Conservation (phyloP, 78 protist species). For the Emiliania huxleyi region DNA sequence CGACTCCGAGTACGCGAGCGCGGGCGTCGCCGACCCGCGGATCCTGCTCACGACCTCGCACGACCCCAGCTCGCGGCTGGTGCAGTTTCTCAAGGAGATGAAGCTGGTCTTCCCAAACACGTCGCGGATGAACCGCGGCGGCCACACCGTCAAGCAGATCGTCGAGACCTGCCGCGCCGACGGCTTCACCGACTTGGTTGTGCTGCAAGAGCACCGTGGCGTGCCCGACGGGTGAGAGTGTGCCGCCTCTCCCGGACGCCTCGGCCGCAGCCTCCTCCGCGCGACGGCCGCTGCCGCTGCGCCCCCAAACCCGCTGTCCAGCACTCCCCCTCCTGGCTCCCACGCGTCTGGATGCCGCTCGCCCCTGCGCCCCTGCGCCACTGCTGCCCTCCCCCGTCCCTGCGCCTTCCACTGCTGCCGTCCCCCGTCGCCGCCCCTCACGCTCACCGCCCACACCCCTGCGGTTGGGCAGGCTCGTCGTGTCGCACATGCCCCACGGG, state of each 20-base stretch:
- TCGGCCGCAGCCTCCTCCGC: too few relatives aligned
- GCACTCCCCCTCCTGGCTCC: too few relatives aligned
- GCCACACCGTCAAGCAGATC: constrained; percentile 70
- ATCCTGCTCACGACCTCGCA: constrained; percentile 94
- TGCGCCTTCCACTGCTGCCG: too few relatives aligned
- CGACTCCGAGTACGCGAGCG: constrained; percentile 98
- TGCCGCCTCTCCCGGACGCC: too few relatives aligned
- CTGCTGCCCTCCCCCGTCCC: too few relatives aligned
- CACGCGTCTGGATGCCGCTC: too few relatives aligned
- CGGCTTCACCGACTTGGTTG: constrained; percentile 92
- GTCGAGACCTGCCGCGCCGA: constrained; percentile 84
- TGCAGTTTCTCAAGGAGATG: constrained; percentile 94
- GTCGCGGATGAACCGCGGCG: constrained; percentile 92
- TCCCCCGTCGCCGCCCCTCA: too few relatives aligned
- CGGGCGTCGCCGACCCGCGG: constrained; percentile 93
- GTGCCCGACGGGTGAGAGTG: constrained; percentile 88
- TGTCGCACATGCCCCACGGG: constrained; percentile 97
- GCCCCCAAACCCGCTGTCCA: too few relatives aligned
- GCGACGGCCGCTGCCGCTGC: too few relatives aligned
- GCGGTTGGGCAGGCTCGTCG: too few relatives aligned
- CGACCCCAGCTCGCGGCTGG: constrained; percentile 85
- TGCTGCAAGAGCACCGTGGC: constrained; percentile 97
- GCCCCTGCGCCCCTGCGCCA: too few relatives aligned
- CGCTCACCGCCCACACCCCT: too few relatives aligned
- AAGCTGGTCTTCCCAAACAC: constrained; percentile 90